A percentile compares a stretch with the other conserved stretches of the same genome.
Evolutionary conservation across 1,139 yeast species (phyloP).

Genomic region (Geotrichum bryndzae): DNA sequence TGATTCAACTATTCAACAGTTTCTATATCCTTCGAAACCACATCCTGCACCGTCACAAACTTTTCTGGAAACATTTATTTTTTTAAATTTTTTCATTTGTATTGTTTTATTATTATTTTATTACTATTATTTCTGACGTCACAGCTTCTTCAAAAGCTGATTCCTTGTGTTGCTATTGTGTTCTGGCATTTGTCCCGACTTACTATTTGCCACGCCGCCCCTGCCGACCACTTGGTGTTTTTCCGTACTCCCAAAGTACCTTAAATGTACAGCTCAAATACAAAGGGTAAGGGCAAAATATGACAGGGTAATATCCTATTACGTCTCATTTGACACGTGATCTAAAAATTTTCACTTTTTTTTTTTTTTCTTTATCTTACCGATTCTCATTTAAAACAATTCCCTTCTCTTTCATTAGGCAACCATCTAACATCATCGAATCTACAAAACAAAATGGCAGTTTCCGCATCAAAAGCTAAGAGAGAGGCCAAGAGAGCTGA

Average conservation of each 20-base stretch:
- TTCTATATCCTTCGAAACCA: too few relatives aligned
- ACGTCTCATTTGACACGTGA: not conserved
- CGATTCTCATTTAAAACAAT: not conserved
- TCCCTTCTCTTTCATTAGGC: not conserved
- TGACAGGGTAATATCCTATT: not conserved
- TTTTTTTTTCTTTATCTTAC: not conserved
- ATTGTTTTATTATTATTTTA: too few relatives aligned
- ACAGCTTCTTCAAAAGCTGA: not conserved
- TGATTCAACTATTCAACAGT: too few relatives aligned
- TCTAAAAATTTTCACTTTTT: not conserved
- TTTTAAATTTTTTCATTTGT: too few relatives aligned
- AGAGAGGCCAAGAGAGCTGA: slow-evolving; percentile 69
- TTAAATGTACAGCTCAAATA: not conserved
- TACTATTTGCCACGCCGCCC: not conserved
- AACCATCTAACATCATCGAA: slow-evolving; percentile 1
- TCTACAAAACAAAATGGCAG: slow-evolving; percentile 24
- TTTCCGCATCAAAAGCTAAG: slow-evolving; percentile 90
- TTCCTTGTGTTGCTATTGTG: not conserved
- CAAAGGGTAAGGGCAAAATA: not conserved
- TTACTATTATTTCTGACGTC: not conserved
- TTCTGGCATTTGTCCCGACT: not conserved
- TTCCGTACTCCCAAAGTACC: not conserved
- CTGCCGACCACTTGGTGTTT: not conserved
- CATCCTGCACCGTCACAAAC: too few relatives aligned
- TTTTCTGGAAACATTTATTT: too few relatives aligned